These are phyloP conservation scores for Rhizoclosmatium globosum DNA, from an alignment of 192 early-diverging fungal genomes.

Conservation along the genomic window DNA sequence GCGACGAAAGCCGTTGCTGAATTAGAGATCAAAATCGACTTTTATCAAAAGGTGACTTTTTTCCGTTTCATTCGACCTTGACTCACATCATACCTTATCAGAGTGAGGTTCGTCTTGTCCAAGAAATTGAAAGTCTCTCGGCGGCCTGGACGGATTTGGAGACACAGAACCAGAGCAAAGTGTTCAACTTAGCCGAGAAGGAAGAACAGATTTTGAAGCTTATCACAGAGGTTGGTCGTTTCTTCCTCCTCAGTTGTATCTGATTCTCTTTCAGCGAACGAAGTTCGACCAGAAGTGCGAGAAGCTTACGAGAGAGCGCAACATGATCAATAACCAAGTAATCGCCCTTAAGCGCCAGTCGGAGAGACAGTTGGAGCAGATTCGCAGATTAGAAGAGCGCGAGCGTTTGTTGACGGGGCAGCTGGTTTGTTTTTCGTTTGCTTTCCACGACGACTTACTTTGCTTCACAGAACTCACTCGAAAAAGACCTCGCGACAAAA, in stretches of 20 bases:
- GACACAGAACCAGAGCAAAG: conserved; percentile 82
- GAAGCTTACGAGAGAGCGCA: conserved; percentile 74
- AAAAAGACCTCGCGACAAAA: conserved; percentile 70
- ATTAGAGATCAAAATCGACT: conserved; percentile 62
- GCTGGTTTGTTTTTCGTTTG: conserved; percentile 58
- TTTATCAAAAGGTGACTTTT: conserved; percentile 54
- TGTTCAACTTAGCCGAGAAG: conserved; percentile 77
- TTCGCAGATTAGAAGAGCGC: conserved; percentile 80
- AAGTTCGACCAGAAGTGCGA: conserved; percentile 87
- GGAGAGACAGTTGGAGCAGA: conserved; percentile 86
- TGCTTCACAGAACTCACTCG: conserved; percentile 56
- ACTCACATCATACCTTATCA: conserved; percentile 16
- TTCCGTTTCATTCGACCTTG: conserved; percentile 38
- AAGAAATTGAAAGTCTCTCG: conserved; percentile 73
- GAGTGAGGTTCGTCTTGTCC: conserved; percentile 63
- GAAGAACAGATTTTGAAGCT: conserved; percentile 82
- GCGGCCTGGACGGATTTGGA: conserved; percentile 81
- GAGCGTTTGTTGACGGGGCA: conserved; percentile 75
- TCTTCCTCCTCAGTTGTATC: background rate
- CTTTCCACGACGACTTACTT: background rate
- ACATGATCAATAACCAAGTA: conserved; percentile 67
- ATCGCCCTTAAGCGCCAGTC: conserved; percentile 77
- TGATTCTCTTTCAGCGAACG: conserved; percentile 59
- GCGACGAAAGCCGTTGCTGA: conserved; percentile 57
- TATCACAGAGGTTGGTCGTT: conserved; percentile 67